Evolutionary conservation across 2,329 filamentous ascomycete genomes (phyloP).

Genomic region (Claviceps lovelessii): DNA sequence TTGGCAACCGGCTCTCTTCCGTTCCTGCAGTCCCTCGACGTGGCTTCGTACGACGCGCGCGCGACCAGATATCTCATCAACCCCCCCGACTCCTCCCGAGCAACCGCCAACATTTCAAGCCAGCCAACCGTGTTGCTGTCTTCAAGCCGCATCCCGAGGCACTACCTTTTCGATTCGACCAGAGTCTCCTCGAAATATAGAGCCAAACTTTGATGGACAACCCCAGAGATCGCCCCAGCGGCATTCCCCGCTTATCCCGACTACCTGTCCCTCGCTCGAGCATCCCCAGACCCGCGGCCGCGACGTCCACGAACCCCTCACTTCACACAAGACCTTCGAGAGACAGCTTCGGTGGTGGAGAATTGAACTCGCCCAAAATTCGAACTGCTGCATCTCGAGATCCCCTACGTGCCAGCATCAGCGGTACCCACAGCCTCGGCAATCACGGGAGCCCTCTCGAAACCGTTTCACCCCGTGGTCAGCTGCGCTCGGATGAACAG

Average conservation of each 20-base stretch:
- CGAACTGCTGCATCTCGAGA: constrained; percentile 26
- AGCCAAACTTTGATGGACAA: constrained; percentile 15
- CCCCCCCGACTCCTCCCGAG: neutral
- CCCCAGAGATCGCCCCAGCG: constrained; percentile 22
- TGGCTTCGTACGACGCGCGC: neutral
- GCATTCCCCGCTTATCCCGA: constrained; percentile 24
- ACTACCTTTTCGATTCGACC: neutral
- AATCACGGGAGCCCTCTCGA: constrained; percentile 8
- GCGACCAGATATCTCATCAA: neutral
- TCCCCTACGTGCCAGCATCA: constrained; percentile 18
- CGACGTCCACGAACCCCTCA: constrained; percentile 12
- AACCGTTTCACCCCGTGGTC: constrained; percentile 9
- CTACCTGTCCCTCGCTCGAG: constrained; percentile 22
- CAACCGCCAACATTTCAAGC: neutral
- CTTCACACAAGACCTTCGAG: neutral
- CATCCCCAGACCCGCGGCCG: constrained; percentile 17
- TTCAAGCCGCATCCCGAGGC: neutral
- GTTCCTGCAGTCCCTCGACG: no score
- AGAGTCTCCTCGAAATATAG: no score
- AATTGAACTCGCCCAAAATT: constrained; percentile 26
- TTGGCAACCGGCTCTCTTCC: no score
- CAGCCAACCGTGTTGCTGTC: neutral
- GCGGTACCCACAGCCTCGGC: constrained; percentile 9
- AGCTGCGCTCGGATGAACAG: constrained; percentile 8
- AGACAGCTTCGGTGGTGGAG: constrained; percentile 10